Conservation (phyloP, 441 rosid species). For the Omphalea diandra region DNA sequence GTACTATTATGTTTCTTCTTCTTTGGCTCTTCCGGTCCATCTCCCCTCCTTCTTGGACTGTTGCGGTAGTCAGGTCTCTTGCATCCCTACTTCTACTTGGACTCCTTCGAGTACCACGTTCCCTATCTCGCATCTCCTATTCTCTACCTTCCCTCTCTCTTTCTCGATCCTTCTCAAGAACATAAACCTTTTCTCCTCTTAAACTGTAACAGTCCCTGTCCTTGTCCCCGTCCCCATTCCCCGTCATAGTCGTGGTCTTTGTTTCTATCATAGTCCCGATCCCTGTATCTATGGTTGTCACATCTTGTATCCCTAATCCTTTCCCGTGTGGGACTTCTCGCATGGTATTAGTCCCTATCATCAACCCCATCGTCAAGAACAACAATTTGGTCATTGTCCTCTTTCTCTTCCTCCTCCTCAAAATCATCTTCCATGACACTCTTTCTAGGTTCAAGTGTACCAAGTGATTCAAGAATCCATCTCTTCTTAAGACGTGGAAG, state of each 20-base stretch:
- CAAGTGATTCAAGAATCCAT: conserved; percentile 76
- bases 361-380: conserved; percentile 51
- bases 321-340: conserved; percentile 74
- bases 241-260: conserved; percentile 56
- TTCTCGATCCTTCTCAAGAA: conserved; percentile 55
- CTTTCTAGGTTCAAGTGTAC: conserved; percentile 70
- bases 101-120: conserved; percentile 67
- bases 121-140: conserved; percentile 63
- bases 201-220: conserved; percentile 50
- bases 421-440: conserved; percentile 96
- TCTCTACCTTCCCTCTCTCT: conserved; percentile 66
- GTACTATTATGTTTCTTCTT: conserved; percentile 84
- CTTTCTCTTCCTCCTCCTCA: conserved; percentile 95
- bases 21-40: conserved; percentile 59
- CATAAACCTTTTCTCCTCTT: conserved; percentile 60
- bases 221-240: conserved; percentile 49
- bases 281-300: conserved; percentile 56
- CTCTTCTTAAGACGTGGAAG: conserved; percentile 87
- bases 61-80: conserved; percentile 56
- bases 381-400: conserved; percentile 68
- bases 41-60: conserved; percentile 53
- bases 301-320: conserved; percentile 76
- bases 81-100: conserved; percentile 68
- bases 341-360: conserved; percentile 72
- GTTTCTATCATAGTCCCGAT: conserved; percentile 39